Evolutionary conservation across 495 filamentous ascomycete genomes (phyloP).

Genomic region (Echria macrotheca): DNA sequence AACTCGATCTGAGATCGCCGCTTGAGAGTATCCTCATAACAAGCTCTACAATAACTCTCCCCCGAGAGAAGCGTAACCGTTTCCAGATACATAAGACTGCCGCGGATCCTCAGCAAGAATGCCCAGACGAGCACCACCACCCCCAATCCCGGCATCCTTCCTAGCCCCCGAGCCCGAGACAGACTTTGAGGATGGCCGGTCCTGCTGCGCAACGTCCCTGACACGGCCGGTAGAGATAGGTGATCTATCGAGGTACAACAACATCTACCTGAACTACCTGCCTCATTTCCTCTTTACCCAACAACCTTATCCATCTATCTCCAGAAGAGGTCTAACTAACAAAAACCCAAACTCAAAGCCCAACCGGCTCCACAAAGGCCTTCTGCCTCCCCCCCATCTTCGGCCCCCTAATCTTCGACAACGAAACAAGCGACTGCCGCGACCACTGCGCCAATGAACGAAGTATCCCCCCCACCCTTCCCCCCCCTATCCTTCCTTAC

Average conservation of each 20-base stretch:
- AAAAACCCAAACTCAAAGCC: not conserved
- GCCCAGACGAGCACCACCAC: not conserved
- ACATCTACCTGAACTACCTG: too few species aligned
- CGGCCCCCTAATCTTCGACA: conserved; percentile 82
- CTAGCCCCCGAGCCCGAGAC: too few species aligned
- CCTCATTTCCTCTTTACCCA: too few species aligned
- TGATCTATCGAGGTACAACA: conserved; percentile 6
- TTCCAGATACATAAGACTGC: too few species aligned
- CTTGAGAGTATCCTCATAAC: too few species aligned
- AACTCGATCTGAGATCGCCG: too few species aligned
- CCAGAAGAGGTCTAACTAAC: not conserved
- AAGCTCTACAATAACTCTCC: not conserved
- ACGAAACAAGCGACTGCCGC: conserved; percentile 79
- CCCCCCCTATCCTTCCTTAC: too few species aligned
- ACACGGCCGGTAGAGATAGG: conserved; percentile 9
- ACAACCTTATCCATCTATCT: too few species aligned
- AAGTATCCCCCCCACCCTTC: conserved; percentile 44
- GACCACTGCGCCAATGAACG: conserved; percentile 76
- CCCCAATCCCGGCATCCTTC: too few species aligned
- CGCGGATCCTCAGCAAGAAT: conserved; percentile 7
- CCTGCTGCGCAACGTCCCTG: conserved; percentile 9
- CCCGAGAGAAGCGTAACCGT: not conserved
- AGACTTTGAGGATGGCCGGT: too few species aligned
- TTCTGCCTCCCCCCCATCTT: conserved; percentile 69
- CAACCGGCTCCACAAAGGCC: not conserved